Conservation (phyloP, 108 stramenopile genomes). For the Fragilaria crotonensis region DNA sequence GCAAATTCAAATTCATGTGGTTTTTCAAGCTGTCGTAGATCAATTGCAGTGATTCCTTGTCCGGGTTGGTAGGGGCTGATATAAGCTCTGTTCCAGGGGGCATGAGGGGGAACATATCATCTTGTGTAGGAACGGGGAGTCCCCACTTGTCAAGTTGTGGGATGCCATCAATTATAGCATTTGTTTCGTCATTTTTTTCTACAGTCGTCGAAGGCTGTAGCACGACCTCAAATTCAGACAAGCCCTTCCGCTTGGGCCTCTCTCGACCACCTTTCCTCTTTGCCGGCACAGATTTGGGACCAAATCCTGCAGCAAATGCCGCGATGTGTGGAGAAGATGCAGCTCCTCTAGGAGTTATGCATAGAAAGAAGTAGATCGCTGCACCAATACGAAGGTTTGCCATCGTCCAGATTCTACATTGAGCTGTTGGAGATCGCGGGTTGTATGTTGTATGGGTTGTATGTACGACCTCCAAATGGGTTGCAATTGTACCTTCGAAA, state of each 20-base stretch:
- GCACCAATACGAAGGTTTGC: too few species aligned
- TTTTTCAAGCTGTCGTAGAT: constrained; percentile 30
- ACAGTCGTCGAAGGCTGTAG: neutral
- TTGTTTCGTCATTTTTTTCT: neutral
- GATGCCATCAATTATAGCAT: neutral
- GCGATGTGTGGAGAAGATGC: too few species aligned
- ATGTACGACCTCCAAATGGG: too few species aligned
- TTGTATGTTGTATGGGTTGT: too few species aligned
- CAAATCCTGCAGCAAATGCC: constrained; percentile 1
- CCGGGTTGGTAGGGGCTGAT: constrained; percentile 14
- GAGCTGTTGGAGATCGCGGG: too few species aligned
- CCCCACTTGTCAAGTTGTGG: constrained; percentile 74
- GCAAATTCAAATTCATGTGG: constrained; percentile 38
- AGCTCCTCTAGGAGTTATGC: too few species aligned
- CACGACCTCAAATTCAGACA: neutral
- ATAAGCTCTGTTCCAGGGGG: constrained; percentile 30
- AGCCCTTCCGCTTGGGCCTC: neutral
- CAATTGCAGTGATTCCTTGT: constrained; percentile 23
- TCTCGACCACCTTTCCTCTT: neutral
- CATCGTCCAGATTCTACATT: too few species aligned
- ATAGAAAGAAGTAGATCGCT: too few species aligned
- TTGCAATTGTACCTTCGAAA: too few species aligned
- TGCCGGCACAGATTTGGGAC: neutral
- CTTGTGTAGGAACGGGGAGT: constrained; percentile 56
- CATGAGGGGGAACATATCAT: constrained; percentile 73